Base-by-base conservation (phyloP, 768 basidiomycete species). In the Leucosporidium scottii region DNA sequence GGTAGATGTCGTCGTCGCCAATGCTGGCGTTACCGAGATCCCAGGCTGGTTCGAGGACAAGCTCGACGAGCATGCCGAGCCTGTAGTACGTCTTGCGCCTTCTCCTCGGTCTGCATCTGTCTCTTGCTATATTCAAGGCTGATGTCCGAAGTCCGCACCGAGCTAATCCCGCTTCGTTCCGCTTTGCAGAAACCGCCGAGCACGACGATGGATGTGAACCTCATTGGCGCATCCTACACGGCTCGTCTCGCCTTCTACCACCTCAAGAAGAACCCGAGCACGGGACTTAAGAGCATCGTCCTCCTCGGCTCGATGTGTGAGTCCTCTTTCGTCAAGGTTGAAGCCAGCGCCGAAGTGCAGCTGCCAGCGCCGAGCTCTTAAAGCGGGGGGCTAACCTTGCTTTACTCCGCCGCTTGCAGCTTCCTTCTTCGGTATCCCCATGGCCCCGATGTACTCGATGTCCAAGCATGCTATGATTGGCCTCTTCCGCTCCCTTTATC, bases 231-330 rank as follows among this genome's bases (percentile, higher is more conserved):
- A 13, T 61, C 83, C 13, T 83, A 85, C 74, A 82, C 83, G 23
- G 77, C 80, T 10, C 82, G 84, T 67, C 77, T 86, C 27, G 83
- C 81, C 12, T 74, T 82, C 48, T 82, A 84, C 71, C 85, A 85
- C 73, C 78, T 86, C n/a, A 34, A 36, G 28, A 76, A 76, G 34
- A 71, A 71, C 30, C 66, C 66, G 0, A 49, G 50, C 0, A 67
- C 48, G 31, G 31, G 27, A 13, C 60, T 55, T 4, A 85, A 85
- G 69, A 76, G 83, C 8, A 68, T 85, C 55, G 78, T 85, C 31
- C 75, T 85, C 20, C 79, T 84, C 47, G 84, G 84, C 20, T 85
- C 84, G 27, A 81, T 86, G 76, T 83, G 84, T 83, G 49, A 25
- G 77, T 68, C 13, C 21, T 21, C 34, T 39, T 3, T 44, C 34